Base-by-base conservation (phyloP, 1,284 basidiomycete species). In the Melampsora occidentalis region DNA sequence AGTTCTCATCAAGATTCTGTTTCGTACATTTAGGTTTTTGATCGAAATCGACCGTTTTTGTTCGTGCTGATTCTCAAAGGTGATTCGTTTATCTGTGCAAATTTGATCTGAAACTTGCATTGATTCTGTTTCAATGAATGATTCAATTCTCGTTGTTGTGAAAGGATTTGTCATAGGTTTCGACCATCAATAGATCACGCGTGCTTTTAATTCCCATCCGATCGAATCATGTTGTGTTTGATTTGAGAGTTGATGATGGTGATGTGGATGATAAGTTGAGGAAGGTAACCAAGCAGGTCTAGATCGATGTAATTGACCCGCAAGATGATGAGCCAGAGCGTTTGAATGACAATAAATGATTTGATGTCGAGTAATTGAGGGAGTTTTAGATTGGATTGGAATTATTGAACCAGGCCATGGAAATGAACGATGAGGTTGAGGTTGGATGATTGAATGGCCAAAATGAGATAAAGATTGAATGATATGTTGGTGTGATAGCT, bases 171-270 rank as follows among this genome's bases (percentile, higher is more conserved):
- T 39, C 35, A 39, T 39, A 39, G 6, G 5, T 39, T 39, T 46
- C 14, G 42, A 46, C 14, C 14, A 12, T 59, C 53, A 59, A 59
- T 59, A 59, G 10, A 59, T 22, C 28, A 59, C 53, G 18, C 53
- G 53, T 28, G 53, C 53, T 28, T 59, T 59, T n/a, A 59, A 28
- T 59, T 59, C 53, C 53, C 53, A 59, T 22, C 53, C 53, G 9
- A 18, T 22, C 16, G 9, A 1, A 22, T 16, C 53, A 22, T 59
- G 22, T 10, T 10, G 22, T 22, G 7, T 25, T 16, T 20, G 25
- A 57, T 20, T 20, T 7, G 51, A 57, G 18, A 25, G 18, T 57
- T 20, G 20, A n/a, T 57, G 20, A 7, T 25, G 51, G 18, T 39
- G 35, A 39, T 39, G 4, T 7, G 5, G 35, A 39, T 39, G 35